A percentile compares a stretch with the other conserved stretches of the same genome.
Evolutionary conservation across 306 rosid genomes (phyloP).

Genomic region (Quercus mongolica): DNA sequence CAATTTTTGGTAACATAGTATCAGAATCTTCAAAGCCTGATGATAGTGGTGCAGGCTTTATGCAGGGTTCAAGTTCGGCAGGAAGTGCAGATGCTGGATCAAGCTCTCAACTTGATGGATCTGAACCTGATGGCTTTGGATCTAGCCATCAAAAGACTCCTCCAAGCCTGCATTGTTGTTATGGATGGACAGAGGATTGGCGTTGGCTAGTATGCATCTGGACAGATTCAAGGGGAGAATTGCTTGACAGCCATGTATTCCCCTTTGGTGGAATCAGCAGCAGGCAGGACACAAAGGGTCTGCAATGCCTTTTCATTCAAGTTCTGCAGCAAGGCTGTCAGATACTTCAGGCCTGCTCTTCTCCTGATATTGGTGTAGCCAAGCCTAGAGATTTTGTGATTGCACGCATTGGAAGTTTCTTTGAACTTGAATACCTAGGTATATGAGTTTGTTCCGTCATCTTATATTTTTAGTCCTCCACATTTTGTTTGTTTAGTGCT

Average conservation of each 20-base stretch:
- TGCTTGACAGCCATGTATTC: conserved; percentile 84
- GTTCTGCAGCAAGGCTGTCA: conserved; percentile 97
- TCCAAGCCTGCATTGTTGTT: conserved; percentile 97
- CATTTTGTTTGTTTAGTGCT: neutral
- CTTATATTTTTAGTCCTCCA: neutral
- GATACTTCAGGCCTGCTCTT: conserved; percentile 77
- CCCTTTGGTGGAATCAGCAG: conserved; percentile 99
- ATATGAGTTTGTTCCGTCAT: conserved; percentile 6
- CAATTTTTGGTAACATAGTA: conserved; percentile 45
- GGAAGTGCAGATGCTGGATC: conserved; percentile 67
- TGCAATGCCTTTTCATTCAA: conserved; percentile 92
- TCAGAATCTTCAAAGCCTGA: conserved; percentile 79
- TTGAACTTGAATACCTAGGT: conserved; percentile 97
- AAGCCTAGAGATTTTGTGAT: conserved; percentile 95
- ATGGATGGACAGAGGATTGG: conserved; percentile 99
- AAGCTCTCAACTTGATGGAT: conserved; percentile 65
- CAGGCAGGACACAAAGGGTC: conserved; percentile 98
- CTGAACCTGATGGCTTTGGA: conserved; percentile 55
- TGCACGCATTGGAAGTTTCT: conserved; percentile 92
- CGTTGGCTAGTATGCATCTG: conserved; percentile 97
- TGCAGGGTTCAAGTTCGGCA: conserved; percentile 49
- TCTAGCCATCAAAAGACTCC: conserved; percentile 43
- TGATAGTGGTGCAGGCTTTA: conserved; percentile 68
- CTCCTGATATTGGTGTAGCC: conserved; percentile 63
- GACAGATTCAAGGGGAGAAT: conserved; percentile 98